Evolutionary conservation across 2,329 filamentous ascomycete genomes (phyloP).

Genomic region (Zopfia rhizophila): DNA sequence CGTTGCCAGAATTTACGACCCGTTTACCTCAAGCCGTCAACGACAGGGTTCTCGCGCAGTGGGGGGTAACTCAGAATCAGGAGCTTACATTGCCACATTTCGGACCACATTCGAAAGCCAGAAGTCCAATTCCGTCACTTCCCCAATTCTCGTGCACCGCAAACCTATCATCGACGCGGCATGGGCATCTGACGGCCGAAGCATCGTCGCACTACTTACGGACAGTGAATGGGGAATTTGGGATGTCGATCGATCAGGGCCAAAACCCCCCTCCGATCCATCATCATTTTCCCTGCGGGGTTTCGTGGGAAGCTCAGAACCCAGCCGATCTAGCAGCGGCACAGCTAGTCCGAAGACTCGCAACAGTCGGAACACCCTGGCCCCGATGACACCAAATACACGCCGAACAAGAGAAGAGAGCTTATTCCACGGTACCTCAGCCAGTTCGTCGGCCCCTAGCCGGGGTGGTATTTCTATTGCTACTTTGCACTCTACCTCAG

Average conservation of each 20-base stretch:
- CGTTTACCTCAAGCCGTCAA: conserved; percentile 52
- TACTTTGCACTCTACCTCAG: conserved; percentile 38
- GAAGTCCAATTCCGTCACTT: conserved; percentile 34
- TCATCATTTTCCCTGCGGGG: conserved; percentile 49
- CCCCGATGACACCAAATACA: conserved; percentile 64
- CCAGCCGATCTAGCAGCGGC: conserved; percentile 28
- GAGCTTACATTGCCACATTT: conserved; percentile 46
- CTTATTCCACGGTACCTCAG: conserved; percentile 56
- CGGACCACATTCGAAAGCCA: conserved; percentile 43
- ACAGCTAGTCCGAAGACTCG: conserved; percentile 44
- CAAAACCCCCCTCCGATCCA: conserved; percentile 40
- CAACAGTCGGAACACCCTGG: conserved; percentile 50
- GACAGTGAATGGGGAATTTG: conserved; percentile 66
- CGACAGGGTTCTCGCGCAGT: conserved; percentile 25
- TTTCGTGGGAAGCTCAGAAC: conserved; percentile 44
- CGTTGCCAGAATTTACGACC: conserved; percentile 67
- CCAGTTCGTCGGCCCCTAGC: conserved; percentile 39
- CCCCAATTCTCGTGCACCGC: conserved; percentile 49
- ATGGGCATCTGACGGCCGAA: conserved; percentile 59
- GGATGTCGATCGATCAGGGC: conserved; percentile 54
- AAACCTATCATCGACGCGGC: conserved; percentile 61
- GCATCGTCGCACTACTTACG: conserved; percentile 58
- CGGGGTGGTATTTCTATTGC: conserved; percentile 57
- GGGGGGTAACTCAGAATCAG: conserved; percentile 27
- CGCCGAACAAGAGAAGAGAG: conserved; percentile 57